A percentile compares a stretch with the other conserved stretches of the same genome.
phyloP scores from a whole-genome alignment of 2,329 filamentous ascomycete genomes.

The Colletotrichum tofieldiae region DNA sequence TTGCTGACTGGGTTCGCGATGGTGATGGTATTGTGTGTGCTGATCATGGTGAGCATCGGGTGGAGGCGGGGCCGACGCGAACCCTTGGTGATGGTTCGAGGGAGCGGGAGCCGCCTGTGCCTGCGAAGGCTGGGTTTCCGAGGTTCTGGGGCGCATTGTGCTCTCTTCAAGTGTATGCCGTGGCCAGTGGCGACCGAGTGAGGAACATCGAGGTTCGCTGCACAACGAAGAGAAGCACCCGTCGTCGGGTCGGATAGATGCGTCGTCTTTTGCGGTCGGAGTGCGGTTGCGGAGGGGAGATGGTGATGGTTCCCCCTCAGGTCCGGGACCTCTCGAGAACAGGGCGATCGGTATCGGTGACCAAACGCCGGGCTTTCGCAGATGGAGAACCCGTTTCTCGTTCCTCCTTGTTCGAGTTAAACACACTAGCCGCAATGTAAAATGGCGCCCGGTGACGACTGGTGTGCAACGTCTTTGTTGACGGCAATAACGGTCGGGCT shows the following conservation, averaged over 20 bases:
- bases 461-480: constrained; percentile 25
- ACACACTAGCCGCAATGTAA: constrained; percentile 16
- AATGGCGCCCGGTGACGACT: constrained; percentile 16
- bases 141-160: constrained; percentile 37
- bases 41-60: constrained; percentile 25
- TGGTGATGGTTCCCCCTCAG: background rate
- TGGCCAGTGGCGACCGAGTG: constrained; percentile 29
- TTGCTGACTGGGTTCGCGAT: constrained; percentile 31
- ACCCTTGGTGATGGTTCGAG: constrained; percentile 35
- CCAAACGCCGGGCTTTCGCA: constrained; percentile 13
- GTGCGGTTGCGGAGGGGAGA: constrained; percentile 12
- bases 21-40: constrained; percentile 21
- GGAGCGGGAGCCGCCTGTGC: constrained; percentile 30
- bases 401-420: constrained; percentile 12
- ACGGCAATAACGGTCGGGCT: background rate
- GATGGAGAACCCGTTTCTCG: constrained; percentile 15
- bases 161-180: constrained; percentile 33
- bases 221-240: constrained; percentile 13
- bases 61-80: constrained; percentile 30
- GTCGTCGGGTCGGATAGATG: constrained; percentile 25
- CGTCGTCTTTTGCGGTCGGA: constrained; percentile 23
- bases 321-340: constrained; percentile 5
- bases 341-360: constrained; percentile 11
- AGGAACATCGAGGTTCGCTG: constrained; percentile 29
- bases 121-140: constrained; percentile 39